phyloP scores from a whole-genome alignment of 163 green algal genomes.

The Prototheca cutis region DNA sequence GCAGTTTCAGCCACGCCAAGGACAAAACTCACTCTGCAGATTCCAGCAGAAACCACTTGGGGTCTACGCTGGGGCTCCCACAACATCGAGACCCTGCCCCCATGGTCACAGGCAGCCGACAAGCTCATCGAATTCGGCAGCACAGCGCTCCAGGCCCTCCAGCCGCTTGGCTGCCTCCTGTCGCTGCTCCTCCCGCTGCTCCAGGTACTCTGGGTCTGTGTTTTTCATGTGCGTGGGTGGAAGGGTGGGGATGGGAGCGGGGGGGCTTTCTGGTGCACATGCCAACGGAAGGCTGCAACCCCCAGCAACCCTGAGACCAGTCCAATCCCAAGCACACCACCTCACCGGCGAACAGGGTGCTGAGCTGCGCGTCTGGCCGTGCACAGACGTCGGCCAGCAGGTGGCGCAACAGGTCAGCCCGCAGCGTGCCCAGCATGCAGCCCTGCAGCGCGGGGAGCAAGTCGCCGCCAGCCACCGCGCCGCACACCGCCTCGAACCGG shows the following conservation, averaged over 20 bases:
- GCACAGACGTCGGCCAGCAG: conserved; percentile 69
- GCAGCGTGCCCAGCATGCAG: conserved; percentile 72
- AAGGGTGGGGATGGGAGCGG: neutral
- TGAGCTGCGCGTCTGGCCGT: conserved; percentile 60
- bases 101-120: conserved; percentile 52
- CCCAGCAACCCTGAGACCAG: too few species aligned
- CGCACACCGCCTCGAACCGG: conserved; percentile 35
- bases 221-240: neutral
- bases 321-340: too few species aligned
- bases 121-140: conserved; percentile 80
- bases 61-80: too few species aligned
- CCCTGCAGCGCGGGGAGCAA: conserved; percentile 68
- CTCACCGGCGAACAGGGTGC: conserved; percentile 70
- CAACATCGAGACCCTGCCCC: neutral
- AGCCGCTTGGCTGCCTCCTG: conserved; percentile 50
- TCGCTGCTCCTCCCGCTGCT: conserved; percentile 47
- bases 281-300: too few species aligned
- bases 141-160: conserved; percentile 72
- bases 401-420: conserved; percentile 34
- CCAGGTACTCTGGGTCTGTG: conserved; percentile 52
- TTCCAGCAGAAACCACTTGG: too few species aligned
- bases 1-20: too few species aligned
- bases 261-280: too few species aligned
- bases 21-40: too few species aligned
- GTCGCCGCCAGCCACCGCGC: conserved; percentile 45